Evolutionary conservation across 805 yeast species (phyloP), one percentile per base, ranked within the genome.

Genomic region (Saturnispora besseyi): DNA sequence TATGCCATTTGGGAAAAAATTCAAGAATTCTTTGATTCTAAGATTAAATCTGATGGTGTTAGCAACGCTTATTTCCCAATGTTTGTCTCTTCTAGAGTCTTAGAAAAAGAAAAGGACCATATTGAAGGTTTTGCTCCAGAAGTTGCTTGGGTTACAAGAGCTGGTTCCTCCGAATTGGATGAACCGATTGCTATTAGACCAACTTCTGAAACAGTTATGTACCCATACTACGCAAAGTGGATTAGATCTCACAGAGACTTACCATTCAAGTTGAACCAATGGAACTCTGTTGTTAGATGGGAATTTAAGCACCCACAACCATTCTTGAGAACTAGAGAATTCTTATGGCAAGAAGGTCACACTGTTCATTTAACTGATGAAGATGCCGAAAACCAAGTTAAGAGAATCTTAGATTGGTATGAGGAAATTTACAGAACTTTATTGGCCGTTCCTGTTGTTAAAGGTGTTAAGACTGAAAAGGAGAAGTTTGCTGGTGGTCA

Each of bases 261-360:
- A 66, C 99, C 99, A 54, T 76, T 93, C 71, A 87, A 86, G 63
- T 78, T 93, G 64, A 93, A 93, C 76, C 99, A 93, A 74, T 93
- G 99, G 99, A 95, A 95, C 75, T 90, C 97, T 18, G 99, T 93
- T 42, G 99, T 93, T 46, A 85, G 99, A 76, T 93, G 99, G 99
- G 99, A 93, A 73, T 93, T 93, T 75, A 93, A 93, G 76, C 98
- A 93, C 70, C 99, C 99, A 51, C 99, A 93, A 74, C 99, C 99
- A 46, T 93, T 93, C 71, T 74, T 93, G 66, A 86, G 99, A 79
- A 95, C 99, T 12, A 85, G 99, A 74, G 99, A 93, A 73, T 93
- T 93, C 73, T 76, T 93, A 69, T 93, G 99, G 99, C 99, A 93
- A 74, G 99, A 93, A 74, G 99, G 99, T 61, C 99, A 93, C 75